Percentiles rank a stretch among this genome's conserved stretches.
Conservation (phyloP, 305 asterid species). For the Fraxinus baroniana region DNA sequence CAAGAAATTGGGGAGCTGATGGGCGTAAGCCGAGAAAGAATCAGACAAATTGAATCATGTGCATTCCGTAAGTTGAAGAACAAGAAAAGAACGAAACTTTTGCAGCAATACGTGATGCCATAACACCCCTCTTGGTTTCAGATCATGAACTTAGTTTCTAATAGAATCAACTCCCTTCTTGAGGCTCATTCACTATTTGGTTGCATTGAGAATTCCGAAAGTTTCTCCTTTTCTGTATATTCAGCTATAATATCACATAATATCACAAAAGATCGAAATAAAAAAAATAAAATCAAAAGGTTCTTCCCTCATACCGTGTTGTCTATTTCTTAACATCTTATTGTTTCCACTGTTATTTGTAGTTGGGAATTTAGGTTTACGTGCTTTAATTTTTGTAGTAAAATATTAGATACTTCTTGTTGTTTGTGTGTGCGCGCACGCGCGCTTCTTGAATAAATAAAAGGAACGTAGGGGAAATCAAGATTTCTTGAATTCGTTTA, state of each 20-base stretch:
- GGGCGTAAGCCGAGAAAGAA: constrained; percentile 93
- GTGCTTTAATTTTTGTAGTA: no score
- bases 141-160: not conserved
- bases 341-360: no score
- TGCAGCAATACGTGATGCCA: constrained; percentile 66
- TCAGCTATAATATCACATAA: not conserved
- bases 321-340: no score
- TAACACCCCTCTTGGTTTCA: constrained; percentile 10
- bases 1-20: constrained; percentile 91
- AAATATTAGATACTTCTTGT: no score
- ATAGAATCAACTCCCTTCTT: not conserved
- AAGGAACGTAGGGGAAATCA: no score
- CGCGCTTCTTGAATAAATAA: no score
- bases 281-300: no score
- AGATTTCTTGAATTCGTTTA: no score
- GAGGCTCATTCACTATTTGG: not conserved
- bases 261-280: no score
- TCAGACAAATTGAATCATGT: constrained; percentile 77
- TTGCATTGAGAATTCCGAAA: not conserved
- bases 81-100: constrained; percentile 73
- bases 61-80: constrained; percentile 89
- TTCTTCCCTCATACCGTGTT: no score
- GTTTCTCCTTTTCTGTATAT: not conserved
- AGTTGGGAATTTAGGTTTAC: no score
- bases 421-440: no score